These are phyloP conservation scores for Sarocladium strictum DNA, from an alignment of 2,329 filamentous ascomycete species.

Conservation along the genomic window DNA sequence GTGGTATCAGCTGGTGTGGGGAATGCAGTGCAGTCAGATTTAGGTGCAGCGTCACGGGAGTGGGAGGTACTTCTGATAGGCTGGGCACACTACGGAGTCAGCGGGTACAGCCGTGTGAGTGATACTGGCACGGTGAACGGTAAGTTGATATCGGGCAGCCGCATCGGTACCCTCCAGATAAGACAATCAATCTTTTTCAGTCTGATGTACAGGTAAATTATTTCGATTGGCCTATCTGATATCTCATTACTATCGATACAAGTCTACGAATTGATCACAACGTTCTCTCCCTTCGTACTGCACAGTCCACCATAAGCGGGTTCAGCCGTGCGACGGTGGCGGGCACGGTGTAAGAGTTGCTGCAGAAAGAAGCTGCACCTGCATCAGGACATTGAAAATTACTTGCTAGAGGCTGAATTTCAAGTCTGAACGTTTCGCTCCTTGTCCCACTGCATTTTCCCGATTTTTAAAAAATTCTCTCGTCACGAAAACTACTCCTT, in stretches of 20 bases:
- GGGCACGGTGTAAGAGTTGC: neutral
- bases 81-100: neutral
- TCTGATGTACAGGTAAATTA: no score
- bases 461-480: neutral
- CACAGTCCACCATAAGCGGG: conserved; percentile 1
- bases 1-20: conserved; percentile 12
- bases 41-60: neutral
- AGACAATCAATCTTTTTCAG: no score
- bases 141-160: no score
- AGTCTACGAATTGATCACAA: no score
- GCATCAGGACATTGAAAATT: neutral
- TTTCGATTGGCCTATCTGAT: no score
- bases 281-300: no score
- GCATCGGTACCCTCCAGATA: no score
- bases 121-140: no score
- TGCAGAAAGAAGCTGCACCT: neutral
- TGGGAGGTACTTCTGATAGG: neutral
- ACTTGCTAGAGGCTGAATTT: neutral
- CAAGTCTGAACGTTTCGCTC: neutral
- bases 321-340: neutral
- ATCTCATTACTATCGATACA: no score
- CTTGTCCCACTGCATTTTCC: neutral
- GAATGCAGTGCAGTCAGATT: neutral
- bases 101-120: conserved; percentile 5
- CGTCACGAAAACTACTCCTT: neutral